Evolutionary conservation across 1,284 basidiomycete genomes (phyloP), one percentile per base, ranked within the genome.

Genomic region (Macrocybe sp.): DNA sequence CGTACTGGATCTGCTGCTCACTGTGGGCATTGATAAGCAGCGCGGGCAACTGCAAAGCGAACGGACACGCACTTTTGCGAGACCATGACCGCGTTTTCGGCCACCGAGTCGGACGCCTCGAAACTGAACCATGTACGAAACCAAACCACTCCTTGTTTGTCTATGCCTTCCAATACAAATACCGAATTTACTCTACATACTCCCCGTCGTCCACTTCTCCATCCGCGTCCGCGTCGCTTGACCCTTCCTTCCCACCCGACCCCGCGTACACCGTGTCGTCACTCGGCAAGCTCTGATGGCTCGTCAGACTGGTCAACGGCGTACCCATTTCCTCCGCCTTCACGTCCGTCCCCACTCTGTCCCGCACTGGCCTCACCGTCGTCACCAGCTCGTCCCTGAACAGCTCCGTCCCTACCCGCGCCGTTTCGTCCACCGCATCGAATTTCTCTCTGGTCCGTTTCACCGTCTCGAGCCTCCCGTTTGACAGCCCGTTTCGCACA

Each of bases 241-340:
- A 59, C 30, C 41, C 48, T 36, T 48, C 45, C 3, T 50, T 59
- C 28, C 39, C 45, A 28, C 50, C 53, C 37, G 46, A 22, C 22
- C 22, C 46, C 28, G 44, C 48, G 29, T 64, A 68, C 39, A 79
- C 66, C 2, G 78, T 81, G 46, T 79, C 77, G 48, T 82, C 81
- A 55, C 75, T 79, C 5, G 75, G 75, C 46, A 73, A 65, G 51
- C 78, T 81, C 53, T 77, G 78, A 43, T 72, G 68, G 54, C 75
- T 75, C 35, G 72, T 73, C 47, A 73, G 54, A 36, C 64, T 74
- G n/a, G 75, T 79, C 42, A 74, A 64, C 2, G 79, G 76, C 11
- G 76, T 79, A 36, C 68, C 74, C 48, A 64, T 55, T 50, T 78
- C 79, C 59, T 82, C 80, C 14, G 69, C 72, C 57, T 75, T 76